These are phyloP conservation scores for Primulina eburnea DNA, from an alignment of 257 asterid genomes.

Conservation along the genomic window DNA sequence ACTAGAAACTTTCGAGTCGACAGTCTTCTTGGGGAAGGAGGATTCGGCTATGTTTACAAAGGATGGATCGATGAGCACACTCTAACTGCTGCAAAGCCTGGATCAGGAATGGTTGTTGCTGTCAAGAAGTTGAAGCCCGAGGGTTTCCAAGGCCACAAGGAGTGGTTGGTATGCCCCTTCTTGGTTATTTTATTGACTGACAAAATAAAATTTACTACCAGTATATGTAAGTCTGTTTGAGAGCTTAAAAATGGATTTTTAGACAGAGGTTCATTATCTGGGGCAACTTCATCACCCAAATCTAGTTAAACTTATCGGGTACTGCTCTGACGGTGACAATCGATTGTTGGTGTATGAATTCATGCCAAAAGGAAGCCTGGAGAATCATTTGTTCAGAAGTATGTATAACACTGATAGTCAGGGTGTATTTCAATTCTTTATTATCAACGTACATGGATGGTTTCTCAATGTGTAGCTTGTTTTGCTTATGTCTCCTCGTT, in stretches of 20 bases:
- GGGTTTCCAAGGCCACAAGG: constrained; percentile 12
- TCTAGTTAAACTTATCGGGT: constrained; percentile 29
- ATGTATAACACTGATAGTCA: background rate
- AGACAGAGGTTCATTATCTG: constrained; percentile 22
- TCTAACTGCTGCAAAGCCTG: constrained; percentile 30
- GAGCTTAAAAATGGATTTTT: constrained; percentile 4
- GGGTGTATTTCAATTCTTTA: background rate
- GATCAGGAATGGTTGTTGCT: constrained; percentile 26
- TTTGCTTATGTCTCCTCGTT: no score
- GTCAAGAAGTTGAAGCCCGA: constrained; percentile 17
- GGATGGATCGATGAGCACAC: constrained; percentile 32
- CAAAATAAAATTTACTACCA: background rate
- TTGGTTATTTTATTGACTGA: background rate
- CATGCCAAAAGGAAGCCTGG: constrained; percentile 32
- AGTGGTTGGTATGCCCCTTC: constrained; percentile 25
- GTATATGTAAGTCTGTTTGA: background rate
- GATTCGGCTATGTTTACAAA: constrained; percentile 26
- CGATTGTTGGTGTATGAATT: constrained; percentile 27
- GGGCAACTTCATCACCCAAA: constrained; percentile 27
- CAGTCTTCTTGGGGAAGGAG: constrained; percentile 20
- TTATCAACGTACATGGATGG: no score
- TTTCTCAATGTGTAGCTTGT: no score
- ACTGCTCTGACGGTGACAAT: constrained; percentile 25
- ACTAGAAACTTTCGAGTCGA: constrained; percentile 16
- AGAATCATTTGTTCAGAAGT: constrained; percentile 24